Evolutionary conservation across 78 protist species (phyloP).

Genomic region (Thecamonas trahens): DNA sequence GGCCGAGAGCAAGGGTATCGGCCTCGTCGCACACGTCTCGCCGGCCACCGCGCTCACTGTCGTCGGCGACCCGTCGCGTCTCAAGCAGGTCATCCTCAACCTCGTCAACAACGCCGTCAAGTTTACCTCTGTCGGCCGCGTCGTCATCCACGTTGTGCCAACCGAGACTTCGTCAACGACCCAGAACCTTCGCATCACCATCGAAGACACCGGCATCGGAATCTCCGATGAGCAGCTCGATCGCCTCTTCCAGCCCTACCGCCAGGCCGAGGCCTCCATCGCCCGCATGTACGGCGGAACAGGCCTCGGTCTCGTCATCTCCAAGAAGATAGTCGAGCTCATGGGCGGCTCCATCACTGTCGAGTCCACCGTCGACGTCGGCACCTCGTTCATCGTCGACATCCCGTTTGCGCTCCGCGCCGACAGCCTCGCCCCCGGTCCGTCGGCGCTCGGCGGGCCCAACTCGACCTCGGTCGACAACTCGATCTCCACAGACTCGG

Average conservation of each 20-base stretch:
- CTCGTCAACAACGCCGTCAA: conserved; percentile 58
- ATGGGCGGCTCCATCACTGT: conserved; percentile 48
- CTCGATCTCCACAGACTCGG: no score
- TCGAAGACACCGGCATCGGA: conserved; percentile 58
- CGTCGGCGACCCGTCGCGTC: conserved; percentile 44
- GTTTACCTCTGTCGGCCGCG: conserved; percentile 44
- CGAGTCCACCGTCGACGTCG: no score
- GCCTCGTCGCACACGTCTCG: conserved; percentile 17
- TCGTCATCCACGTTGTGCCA: neutral
- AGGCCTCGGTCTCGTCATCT: conserved; percentile 36
- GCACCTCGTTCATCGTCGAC: no score
- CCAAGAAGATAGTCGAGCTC: conserved; percentile 17
- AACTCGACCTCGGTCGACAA: no score
- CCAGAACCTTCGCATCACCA: conserved; percentile 15
- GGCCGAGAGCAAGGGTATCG: conserved; percentile 25
- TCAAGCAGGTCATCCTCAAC: conserved; percentile 48
- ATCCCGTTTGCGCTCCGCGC: no score
- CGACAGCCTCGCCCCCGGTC: no score
- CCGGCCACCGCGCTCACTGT: conserved; percentile 15
- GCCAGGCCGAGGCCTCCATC: conserved; percentile 45
- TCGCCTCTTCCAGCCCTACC: conserved; percentile 43
- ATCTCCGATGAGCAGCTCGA: conserved; percentile 31
- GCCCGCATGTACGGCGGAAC: conserved; percentile 50
- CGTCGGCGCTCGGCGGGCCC: no score
- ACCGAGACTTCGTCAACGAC: neutral